Evolutionary conservation across 192 early-diverging fungal species (phyloP).

Genomic region (Dissophora globulifera): DNA sequence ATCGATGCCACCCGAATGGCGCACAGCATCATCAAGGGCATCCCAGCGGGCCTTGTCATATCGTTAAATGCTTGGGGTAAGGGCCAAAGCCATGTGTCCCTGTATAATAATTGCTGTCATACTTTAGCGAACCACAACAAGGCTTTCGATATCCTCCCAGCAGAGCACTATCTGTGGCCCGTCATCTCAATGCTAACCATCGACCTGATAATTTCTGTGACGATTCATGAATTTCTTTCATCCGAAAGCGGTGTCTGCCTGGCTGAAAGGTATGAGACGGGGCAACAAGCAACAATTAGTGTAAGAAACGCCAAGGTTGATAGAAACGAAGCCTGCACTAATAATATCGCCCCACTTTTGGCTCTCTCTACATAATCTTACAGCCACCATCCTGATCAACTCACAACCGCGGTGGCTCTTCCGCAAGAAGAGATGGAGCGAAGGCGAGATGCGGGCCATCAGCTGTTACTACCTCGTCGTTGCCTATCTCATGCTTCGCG

Average conservation of each 20-base stretch:
- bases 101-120: too few species aligned
- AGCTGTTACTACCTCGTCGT: slow-evolving; percentile 50
- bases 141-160: too few species aligned
- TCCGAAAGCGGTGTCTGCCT: slow-evolving; percentile 43
- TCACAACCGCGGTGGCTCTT: slow-evolving; percentile 53
- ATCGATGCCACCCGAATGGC: slow-evolving; percentile 9
- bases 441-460: slow-evolving; percentile 50
- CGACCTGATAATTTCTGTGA: too few species aligned
- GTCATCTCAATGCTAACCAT: too few species aligned
- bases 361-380: background rate
- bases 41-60: slow-evolving; percentile 47
- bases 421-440: slow-evolving; percentile 50
- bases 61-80: slow-evolving; percentile 54
- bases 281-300: too few species aligned
- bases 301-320: too few species aligned
- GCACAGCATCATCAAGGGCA: slow-evolving; percentile 33
- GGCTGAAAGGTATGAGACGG: slow-evolving; percentile 42
- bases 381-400: slow-evolving; percentile 52
- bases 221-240: background rate
- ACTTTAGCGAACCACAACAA: too few species aligned
- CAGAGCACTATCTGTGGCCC: too few species aligned
- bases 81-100: background rate
- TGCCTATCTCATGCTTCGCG: slow-evolving; percentile 49
- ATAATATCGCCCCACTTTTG: too few species aligned
- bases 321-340: too few species aligned